Evolutionary conservation across 2,329 filamentous ascomycete genomes (phyloP), one percentile per base, ranked within the genome.

Genomic region (Epichloe gansuensis): DNA sequence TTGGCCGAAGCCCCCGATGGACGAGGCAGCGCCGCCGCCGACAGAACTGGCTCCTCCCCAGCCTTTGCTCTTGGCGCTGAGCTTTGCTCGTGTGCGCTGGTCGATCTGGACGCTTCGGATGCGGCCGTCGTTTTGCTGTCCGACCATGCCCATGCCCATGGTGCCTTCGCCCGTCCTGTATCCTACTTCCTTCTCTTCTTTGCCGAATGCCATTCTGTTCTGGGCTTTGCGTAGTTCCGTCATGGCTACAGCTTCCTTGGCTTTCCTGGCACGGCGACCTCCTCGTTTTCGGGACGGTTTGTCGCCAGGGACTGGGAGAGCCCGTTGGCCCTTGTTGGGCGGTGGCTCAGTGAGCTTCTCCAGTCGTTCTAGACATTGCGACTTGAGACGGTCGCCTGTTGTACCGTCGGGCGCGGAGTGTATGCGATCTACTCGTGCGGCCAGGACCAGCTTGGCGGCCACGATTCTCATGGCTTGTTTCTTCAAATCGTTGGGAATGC

Each of bases 241-340:
- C 89, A 96, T 95, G 55, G 93, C 91, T 6, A 88, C 88, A 4
- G 91, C 91, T 69, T 95, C 93, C 77, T 98, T 98, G 55, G 91
- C 91, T 69, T 95, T 95, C 53, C 93, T 77, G 12, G 91, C 93
- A 58, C 90, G 78, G 52, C 91, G 78, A 50, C 93, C 93, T 67
- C 93, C 93, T 58, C 93, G 86, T 68, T 98, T 98, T 37, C 91
- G 79, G 0, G 88, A 83, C 1, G 90, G 93, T 67, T 97, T 98
- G 69, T 98, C 93, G 64, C 97, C 93, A 0, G 93, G 93, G 0
- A 88, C 88, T 1, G 91, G 91, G 0, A 97, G 78, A 1, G 93
- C 93, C 56, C 89, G 83, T 15, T 82, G 79, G 3, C 90, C 90
- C 64, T 93, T 90, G 71, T 95, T 96, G 4, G 89, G 85, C 2